Base-by-base conservation (phyloP, 2,329 filamentous ascomycete genomes). In the Calonectria crousiana region DNA sequence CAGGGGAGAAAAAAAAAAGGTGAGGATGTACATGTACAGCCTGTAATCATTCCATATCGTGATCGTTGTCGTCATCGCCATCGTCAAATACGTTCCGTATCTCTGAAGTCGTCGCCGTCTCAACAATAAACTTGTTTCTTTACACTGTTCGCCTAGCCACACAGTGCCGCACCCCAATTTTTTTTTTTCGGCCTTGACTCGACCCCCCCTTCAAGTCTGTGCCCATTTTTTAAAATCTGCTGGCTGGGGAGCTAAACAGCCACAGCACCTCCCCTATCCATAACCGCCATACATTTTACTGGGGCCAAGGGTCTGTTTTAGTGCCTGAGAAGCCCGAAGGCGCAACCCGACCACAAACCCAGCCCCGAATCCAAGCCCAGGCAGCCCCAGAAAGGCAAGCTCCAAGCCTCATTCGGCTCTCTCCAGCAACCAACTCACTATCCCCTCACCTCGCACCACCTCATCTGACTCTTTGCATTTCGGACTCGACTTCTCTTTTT, bases 361-460 rank as follows among this genome's bases (percentile, higher is more conserved):
- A 73, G 71, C 71, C 71, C 56, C 66, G 30, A 60, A 72, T 56
- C 67, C 28, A 41, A 51, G 56, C 38, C 53, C 36, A 69, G 65
- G 70, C 65, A 72, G 44, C 64, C 70, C 70, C 65, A 36, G 52
- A 62, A 34, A 49, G 62, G 36, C 34, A 53, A 70, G 76, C 66
- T 74, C 53, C 67, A 64, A 75, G 67, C 78, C 78, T 75, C 75
- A 76, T 79, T 70, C 74, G 69, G 74, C 69, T 74, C 77, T 72
- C 74, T 74, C 76, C 64, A 67, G 28, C 23, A 68, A 64, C 65
- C 64, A 75, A 75, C 53, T 58, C 53, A 38, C 76, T 75, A 71
- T 77, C 77, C 76, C 77, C 78, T 78, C 78, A 78, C 69, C 72
- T 74, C 58, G 52, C 69, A 67, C 74, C 76, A 72, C 77, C 76